phyloP scores from a whole-genome alignment of 805 yeast species.

The Teunomyces barrocoloradensis region DNA sequence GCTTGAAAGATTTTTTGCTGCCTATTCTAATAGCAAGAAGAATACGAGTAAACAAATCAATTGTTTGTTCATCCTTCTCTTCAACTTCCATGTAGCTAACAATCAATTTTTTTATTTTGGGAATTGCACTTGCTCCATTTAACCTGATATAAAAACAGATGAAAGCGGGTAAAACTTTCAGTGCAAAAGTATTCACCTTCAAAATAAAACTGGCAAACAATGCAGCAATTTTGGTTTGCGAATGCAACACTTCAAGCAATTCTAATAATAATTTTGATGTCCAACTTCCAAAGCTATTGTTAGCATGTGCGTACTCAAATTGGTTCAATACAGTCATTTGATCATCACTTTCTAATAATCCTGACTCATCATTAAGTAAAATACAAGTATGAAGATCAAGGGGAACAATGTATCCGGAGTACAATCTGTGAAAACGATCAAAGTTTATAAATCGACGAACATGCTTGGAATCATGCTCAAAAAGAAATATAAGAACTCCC shows the following conservation, averaged over 20 bases:
- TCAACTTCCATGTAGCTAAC: conserved; percentile 9
- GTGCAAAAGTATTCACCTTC: conserved; percentile 21
- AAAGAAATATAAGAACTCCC: conserved; percentile 37
- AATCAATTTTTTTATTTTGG: conserved; percentile 9
- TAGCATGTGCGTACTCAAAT: conserved; percentile 2
- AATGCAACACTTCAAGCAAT: conserved; percentile 29
- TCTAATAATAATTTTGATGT: conserved; percentile 28
- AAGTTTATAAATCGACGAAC: conserved; percentile 21
- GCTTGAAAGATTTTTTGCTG: conserved; percentile 22
- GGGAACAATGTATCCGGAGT: conserved; percentile 23
- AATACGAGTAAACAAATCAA: conserved; percentile 18
- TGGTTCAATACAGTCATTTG: conserved; percentile 10
- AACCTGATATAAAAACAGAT: conserved; percentile 21
- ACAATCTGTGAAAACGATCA: conserved; percentile 13
- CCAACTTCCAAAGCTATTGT: conserved; percentile 24
- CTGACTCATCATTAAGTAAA: conserved; percentile 24
- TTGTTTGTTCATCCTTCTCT: conserved; percentile 5
- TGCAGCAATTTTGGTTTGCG: conserved; percentile 25
- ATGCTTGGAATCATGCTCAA: conserved; percentile 14
- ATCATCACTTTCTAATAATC: conserved; percentile 12
- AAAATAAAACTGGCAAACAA: conserved; percentile 31
- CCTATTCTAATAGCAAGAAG: conserved; percentile 41
- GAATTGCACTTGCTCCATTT: conserved; percentile 11
- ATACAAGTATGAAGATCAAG: conserved; percentile 34
- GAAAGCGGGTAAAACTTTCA: conserved; percentile 24